Evolutionary conservation across 83 land plant species (phyloP), one percentile per base, ranked within the genome.

Genomic region (Picea abies): DNA sequence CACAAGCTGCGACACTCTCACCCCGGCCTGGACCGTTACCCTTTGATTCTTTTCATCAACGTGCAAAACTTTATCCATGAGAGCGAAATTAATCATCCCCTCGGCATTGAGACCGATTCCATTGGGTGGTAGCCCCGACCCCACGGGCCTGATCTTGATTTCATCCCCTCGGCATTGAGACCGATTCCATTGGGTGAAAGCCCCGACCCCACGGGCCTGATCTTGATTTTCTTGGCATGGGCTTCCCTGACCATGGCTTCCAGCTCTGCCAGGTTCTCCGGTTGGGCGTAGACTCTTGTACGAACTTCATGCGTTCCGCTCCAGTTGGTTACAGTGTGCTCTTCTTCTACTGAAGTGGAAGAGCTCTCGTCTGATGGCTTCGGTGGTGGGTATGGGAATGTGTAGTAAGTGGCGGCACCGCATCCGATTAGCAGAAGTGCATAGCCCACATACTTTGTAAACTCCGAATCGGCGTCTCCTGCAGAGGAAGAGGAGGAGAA

Each of bases 91-190:
- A 64, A 96, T 87, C 98, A 98, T 96, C 85, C 98, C 99, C 4
- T 86, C 84, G 23, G 92, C 79, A 32, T 85, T 58, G 5, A 98
- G 78, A 56, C 2, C 98, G 25, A 98, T 91, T 64, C 98, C 99
- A 87, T 98, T 98, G n/a, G 99, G 99, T 70, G 99, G 94, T 72
- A 98, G 60, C 35, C 99, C 99, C 19, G 99, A 96, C 1, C 98
- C 99, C 19, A 96, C 94, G 1, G 99, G 96, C n/a, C n/a, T n/a
- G n/a, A n/a, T n/a, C n/a, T n/a, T n/a, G n/a, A n/a, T n/a, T n/a
- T 87, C 98, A 98, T 96, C 85, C 98, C 99, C 4, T 86, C 84
- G 23, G 92, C 79, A 32, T 85, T 58, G 5, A 98, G 78, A 56
- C 2, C 98, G 25, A 98, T 91, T 64, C 98, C 99, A 87, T 98